Base-by-base conservation (phyloP, 805 yeast species). In the Candida oleophila region DNA sequence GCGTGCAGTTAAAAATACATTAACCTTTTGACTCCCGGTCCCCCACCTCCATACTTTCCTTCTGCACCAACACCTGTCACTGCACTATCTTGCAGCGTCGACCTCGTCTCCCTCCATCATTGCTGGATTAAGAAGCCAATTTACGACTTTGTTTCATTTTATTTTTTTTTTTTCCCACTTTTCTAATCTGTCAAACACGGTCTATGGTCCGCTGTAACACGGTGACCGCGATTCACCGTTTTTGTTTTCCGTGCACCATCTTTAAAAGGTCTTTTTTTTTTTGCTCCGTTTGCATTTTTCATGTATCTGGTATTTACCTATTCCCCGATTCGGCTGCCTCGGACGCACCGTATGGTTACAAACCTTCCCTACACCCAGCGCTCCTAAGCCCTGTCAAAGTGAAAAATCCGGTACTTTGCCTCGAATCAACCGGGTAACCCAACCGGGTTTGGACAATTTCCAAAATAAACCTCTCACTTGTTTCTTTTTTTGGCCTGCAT, bases 351-450 rank as follows among this genome's bases (percentile, higher is more conserved):
- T 11, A 11, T 25, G 30, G 30, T 25, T 25, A 25, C 11, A 11
- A 25, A 7, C 5, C 30, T 7, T 11, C 30, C 30, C 30, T 25
- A 25, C 30, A 25, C 30, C 30, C 30, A 5, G 30, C 11, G 11
- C 5, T 25, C 30, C 30, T 25, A 25, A 25, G 30, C 30, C 30
- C 5, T 25, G 30, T 25, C 30, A 25, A 25, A 25, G 9, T 25
- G 30, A 25, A 25, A 25, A 25, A 25, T 25, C 30, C 11, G n/a
- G n/a, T n/a, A n/a, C 30, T 7, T 11, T 25, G 30, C 30, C 11
- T 25, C 30, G 30, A 21, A 21, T 22, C 37, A 42, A 32, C 39
- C 38, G 30, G 38, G 41, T 25, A 46, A 15, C 21, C 38, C 20
- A 20, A 15, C 19, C 25, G 28, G 16, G n/a, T n/a, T 25, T 25